Conservation (phyloP, 306 rosid species). For the Lathyrus oleraceus region DNA sequence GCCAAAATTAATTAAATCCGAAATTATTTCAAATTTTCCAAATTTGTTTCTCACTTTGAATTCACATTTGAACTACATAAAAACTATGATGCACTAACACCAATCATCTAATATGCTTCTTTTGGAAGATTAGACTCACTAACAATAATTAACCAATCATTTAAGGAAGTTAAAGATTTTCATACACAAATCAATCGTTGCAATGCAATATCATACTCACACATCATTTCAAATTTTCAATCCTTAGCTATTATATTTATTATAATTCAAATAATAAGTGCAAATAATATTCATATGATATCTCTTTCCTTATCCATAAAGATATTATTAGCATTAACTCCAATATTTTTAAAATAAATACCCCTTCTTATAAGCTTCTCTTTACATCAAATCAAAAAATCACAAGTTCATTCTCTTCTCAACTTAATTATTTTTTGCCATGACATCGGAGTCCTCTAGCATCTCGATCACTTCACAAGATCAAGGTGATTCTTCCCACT, state of each 20-base stretch:
- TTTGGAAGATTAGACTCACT: slow-evolving; percentile 37
- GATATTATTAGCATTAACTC: slow-evolving; percentile 44
- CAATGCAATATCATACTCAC: neutral
- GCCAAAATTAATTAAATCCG: slow-evolving; percentile 8
- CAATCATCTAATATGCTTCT: neutral
- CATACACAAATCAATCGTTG: neutral
- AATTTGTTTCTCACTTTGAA: slow-evolving; percentile 29
- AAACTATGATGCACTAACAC: slow-evolving; percentile 36
- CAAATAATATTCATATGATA: slow-evolving; percentile 37
- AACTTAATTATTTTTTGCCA: neutral
- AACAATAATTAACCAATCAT: neutral
- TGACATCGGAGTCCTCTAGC: slow-evolving; percentile 46
- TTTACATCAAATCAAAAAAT: neutral
- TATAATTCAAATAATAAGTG: slow-evolving; percentile 34
- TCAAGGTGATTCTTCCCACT: neutral
- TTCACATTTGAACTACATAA: slow-evolving; percentile 38
- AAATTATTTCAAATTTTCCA: slow-evolving; percentile 18
- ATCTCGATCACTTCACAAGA: slow-evolving; percentile 45
- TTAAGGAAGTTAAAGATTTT: slow-evolving; percentile 21
- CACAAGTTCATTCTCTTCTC: slow-evolving; percentile 8
- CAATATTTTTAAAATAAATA: slow-evolving; percentile 39
- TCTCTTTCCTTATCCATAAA: slow-evolving; percentile 38
- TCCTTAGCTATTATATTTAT: slow-evolving; percentile 16
- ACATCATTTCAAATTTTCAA: slow-evolving; percentile 16
- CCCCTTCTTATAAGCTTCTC: neutral